Evolutionary conservation across 495 filamentous ascomycete species (phyloP), one percentile per base, ranked within the genome.

Genomic region (Zalerion maritima): DNA sequence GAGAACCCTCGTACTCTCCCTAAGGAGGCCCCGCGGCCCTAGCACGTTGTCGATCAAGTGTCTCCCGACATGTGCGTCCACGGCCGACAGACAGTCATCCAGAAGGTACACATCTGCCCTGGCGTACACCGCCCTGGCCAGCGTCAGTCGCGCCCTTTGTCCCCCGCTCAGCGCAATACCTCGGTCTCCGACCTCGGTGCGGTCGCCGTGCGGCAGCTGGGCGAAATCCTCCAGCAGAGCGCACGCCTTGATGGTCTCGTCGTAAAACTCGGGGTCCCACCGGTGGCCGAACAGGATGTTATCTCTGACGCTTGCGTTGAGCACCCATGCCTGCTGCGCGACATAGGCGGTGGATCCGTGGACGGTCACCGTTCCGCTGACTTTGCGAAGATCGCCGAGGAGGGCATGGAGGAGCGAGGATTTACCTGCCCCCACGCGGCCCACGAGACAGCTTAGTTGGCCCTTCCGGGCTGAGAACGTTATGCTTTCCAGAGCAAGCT

Each of bases 111-210:
- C 73, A 46, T 92, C 81, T 5, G 85, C 80, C 25, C 80, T 69
- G 41, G 89, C 83, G 47, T 99, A 99, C 1, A 99, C 77, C 29
- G 91, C 91, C 46, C 91, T 62, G 3, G 91, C 91, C 29, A 99
- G 63, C 2, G 85, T 89, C 35, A 99, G 64, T 13, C 91, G 73
- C 22, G 91, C 89, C 53, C 83, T 92, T 50, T 99, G 91, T 18
- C 91, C 91, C 21, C 91, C 91, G 3, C 84, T 94, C 7, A 99
- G 69, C 1, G 87, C 93, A 24, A 96, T 93, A 0, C 91, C 91
- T 40, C 91, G 77, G 52, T 99, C 89, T 26, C 91, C 89, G 32
- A 99, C 91, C 54, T 92, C 71, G 1, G 87, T 92, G 36, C 81
- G 73, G 44, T 99, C 91, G 14, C 83, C 89, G 50, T 92, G 82